Percentiles rank a stretch among this genome's conserved stretches.
Conservation (phyloP, 2,329 filamentous ascomycete species). For the Meredithiella fracta region DNA sequence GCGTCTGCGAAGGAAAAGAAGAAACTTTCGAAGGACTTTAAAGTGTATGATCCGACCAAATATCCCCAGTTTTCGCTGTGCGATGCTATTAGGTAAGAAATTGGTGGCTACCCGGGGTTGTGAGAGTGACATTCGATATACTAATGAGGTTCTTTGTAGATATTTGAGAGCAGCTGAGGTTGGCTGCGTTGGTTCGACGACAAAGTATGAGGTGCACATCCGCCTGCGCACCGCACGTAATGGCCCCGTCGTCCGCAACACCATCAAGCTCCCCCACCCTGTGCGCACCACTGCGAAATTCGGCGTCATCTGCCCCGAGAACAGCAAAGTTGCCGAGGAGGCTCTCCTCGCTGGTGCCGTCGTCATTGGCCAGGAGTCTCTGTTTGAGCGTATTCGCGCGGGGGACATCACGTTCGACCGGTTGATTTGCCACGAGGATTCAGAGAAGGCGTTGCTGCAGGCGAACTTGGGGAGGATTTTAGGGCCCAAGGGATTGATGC, state of each 20-base stretch:
- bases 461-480: constrained; percentile 64
- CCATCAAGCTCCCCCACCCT: constrained; percentile 73
- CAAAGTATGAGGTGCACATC: constrained; percentile 81
- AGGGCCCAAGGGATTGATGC: constrained; percentile 86
- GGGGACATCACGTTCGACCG: constrained; percentile 77
- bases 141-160: constrained; percentile 3
- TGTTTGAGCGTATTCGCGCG: constrained; percentile 61
- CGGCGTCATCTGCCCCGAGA: constrained; percentile 78
- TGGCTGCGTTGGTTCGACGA: constrained; percentile 51
- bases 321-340: constrained; percentile 54
- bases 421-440: constrained; percentile 70
- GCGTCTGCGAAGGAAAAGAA: constrained; percentile 36
- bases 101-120: constrained; percentile 17
- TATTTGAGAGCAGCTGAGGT: constrained; percentile 76
- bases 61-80: constrained; percentile 57
- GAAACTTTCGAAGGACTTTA: constrained; percentile 46
- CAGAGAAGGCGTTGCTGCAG: constrained; percentile 63
- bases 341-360: constrained; percentile 65
- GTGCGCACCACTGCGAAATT: constrained; percentile 80
- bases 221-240: constrained; percentile 72
- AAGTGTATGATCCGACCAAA: constrained; percentile 50
- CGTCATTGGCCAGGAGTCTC: constrained; percentile 66
- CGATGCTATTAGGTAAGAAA: constrained; percentile 70
- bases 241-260: constrained; percentile 73
- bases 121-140: too few species aligned